These are phyloP conservation scores for Daldinia sp. DNA, from an alignment of 2,329 filamentous ascomycete genomes.

Conservation along the genomic window DNA sequence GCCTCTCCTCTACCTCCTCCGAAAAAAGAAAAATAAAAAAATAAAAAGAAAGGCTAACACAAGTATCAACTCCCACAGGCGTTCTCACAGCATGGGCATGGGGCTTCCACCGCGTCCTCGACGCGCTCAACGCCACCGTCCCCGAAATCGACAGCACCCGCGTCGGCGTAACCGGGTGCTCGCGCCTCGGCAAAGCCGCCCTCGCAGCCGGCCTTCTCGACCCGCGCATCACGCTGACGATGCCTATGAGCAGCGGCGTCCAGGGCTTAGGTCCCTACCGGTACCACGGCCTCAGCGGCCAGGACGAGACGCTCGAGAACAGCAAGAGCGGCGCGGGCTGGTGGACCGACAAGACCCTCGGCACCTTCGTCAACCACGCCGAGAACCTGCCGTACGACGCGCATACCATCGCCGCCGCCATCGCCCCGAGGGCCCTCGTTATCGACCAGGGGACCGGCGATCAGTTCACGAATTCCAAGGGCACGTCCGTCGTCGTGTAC, in stretches of 20 bases:
- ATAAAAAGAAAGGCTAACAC: background rate
- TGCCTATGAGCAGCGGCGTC: constrained; percentile 68
- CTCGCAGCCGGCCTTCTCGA: constrained; percentile 66
- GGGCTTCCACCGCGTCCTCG: constrained; percentile 66
- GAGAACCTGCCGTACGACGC: constrained; percentile 68
- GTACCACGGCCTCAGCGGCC: constrained; percentile 59
- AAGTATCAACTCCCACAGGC: constrained; percentile 49
- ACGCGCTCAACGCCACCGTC: constrained; percentile 62
- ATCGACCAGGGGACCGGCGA: constrained; percentile 67
- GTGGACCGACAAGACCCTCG: constrained; percentile 66
- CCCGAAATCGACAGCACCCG: constrained; percentile 58
- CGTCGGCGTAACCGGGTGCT: constrained; percentile 66
- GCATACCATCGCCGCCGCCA: constrained; percentile 68
- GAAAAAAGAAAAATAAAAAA: too few relatives aligned
- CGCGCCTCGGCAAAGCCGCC: constrained; percentile 66
- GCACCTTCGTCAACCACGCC: constrained; percentile 67
- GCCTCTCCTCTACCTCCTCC: too few relatives aligned
- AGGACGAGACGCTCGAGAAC: constrained; percentile 62
- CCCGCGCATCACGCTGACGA: constrained; percentile 64
- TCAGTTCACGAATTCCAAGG: constrained; percentile 62
- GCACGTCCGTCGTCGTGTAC: constrained; percentile 63
- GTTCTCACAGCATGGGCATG: constrained; percentile 67
- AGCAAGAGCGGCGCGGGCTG: constrained; percentile 65
- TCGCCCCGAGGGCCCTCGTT: constrained; percentile 67
- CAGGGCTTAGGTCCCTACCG: constrained; percentile 68